Evolutionary conservation across 352 stramenopile genomes (phyloP).

Genomic region (Plasmopara muralis): DNA sequence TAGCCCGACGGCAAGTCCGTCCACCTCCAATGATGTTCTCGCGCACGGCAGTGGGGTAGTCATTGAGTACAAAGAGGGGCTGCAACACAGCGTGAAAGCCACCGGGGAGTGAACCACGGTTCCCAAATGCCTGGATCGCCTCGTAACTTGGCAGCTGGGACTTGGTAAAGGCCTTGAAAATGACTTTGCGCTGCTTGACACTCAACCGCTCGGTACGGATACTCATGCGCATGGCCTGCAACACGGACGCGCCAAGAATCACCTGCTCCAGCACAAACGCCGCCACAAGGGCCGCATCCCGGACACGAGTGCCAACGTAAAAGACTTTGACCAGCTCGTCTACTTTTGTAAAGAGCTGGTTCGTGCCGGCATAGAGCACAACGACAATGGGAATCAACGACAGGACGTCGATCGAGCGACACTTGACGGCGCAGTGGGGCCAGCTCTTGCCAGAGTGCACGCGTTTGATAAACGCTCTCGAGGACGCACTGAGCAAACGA

Average conservation of each 20-base stretch:
- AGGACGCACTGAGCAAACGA: slow-evolving; percentile 57
- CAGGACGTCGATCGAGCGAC: slow-evolving; percentile 72
- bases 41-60: slow-evolving; percentile 70
- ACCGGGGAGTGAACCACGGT: slow-evolving; percentile 58
- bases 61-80: slow-evolving; percentile 70
- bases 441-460: slow-evolving; percentile 64
- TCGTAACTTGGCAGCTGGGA: slow-evolving; percentile 74
- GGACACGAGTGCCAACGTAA: slow-evolving; percentile 62
- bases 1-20: slow-evolving; percentile 64
- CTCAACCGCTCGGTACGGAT: slow-evolving; percentile 73
- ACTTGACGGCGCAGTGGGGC: slow-evolving; percentile 70
- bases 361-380: slow-evolving; percentile 72
- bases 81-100: slow-evolving; percentile 70
- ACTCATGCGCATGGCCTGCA: slow-evolving; percentile 80
- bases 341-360: slow-evolving; percentile 74
- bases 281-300: slow-evolving; percentile 59
- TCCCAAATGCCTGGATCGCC: slow-evolving; percentile 79
- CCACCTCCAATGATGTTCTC: slow-evolving; percentile 80
- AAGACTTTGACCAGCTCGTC: slow-evolving; percentile 77
- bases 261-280: slow-evolving; percentile 78
- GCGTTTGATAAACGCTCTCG: slow-evolving; percentile 68
- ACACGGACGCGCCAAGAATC: slow-evolving; percentile 64
- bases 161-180: slow-evolving; percentile 84
- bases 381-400: slow-evolving; percentile 67
- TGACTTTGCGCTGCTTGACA: slow-evolving; percentile 77